Evolutionary conservation across 2,329 filamentous ascomycete species (phyloP), one percentile per base, ranked within the genome.

Genomic region (Penicillium glabrum): DNA sequence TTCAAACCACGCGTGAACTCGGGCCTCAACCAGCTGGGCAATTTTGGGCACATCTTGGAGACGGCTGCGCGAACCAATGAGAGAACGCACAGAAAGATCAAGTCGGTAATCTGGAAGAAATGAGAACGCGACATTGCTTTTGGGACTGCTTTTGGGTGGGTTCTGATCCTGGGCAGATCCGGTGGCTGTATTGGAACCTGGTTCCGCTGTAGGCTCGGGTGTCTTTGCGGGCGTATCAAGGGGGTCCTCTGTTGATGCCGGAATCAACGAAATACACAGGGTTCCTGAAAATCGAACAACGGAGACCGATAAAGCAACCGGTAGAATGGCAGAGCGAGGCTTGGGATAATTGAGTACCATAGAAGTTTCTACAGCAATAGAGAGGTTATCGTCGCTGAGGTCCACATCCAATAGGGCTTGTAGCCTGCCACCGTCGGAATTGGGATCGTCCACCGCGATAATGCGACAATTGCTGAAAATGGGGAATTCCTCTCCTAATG

Each of bases 401-500:
- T 99, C 95, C 35, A 99, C 93, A 74, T 99, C 95, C 90, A 99
- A 96, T 57, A 93, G 82, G 1, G 95, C 95, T 74, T 99, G 95
- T 21, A 99, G 80, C 39, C 93, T 83, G 0, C 89, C 89, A 23
- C 91, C 91, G 52, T 86, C 84, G 33, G 80, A 79, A 60, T 76
- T 77, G 6, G 77, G 75, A 37, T 80, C 78, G 53, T 80, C 78
- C 0, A 97, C 90, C 2, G 93, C 91, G 59, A 97, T 97, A 54
- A 99, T 89, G 57, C 95, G 87, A 70, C 95, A 98, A 74, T 99
- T 99, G 79, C 93, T 97, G 75, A 99, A 96, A 52, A 99, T 99
- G 27, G 95, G 95, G 63, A 98, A 99, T 68, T 99, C 95, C 68
- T 99, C 95, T 29, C 95, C 95, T 5, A 99, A 80, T 50, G 89